Evolutionary conservation across 129 eudicot genomes (phyloP), one percentile per base, ranked within the genome.

Genomic region (Flaveria brownii): DNA sequence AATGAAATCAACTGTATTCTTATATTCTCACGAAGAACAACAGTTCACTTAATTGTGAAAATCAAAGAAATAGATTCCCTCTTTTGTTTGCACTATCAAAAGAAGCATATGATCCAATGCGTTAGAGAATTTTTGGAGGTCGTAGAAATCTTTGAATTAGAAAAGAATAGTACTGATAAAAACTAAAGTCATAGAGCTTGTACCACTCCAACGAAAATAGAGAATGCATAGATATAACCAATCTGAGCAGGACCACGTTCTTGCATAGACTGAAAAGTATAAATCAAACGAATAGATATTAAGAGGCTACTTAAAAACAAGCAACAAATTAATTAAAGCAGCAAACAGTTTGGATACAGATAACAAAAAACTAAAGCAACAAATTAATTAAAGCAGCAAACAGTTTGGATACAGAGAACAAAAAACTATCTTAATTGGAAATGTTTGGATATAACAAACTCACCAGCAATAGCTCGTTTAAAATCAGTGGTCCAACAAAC

Each of bases 191-290:
- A 63, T 49, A 50, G 64, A 43, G 63, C 23, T 61, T 83, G 79
- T 93, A 90, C 98, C 96, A 93, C 95, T 74, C 92, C 96, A 76
- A 90, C 77, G 47, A 90, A 93, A 70, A 93, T 93, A 56, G 80
- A 76, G 72, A 90, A 85, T 22, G 98, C 96, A 75, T 89, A 89
- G 81, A 88, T 66, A 78, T 92, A 92, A 47, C 98, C 98, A 49
- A 83, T 73, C 83, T 86, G 86, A 81, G 96, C 87, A 74, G 96
- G 96, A 80, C 84, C 92, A 15, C 94, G 88, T 30, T 70, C 72
- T 86, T 92, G 93, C 88, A 90, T 89, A 71, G 98, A 83, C 98
- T 92, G 90, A 86, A 88, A 64, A 69, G 75, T 72, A 56, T 54
- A 39, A 68, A 76, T 4, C 41, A 66, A n/a, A 39, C 77, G 16